Base-by-base conservation (phyloP, 2,329 filamentous ascomycete genomes). In the Aureobasidium lini region DNA sequence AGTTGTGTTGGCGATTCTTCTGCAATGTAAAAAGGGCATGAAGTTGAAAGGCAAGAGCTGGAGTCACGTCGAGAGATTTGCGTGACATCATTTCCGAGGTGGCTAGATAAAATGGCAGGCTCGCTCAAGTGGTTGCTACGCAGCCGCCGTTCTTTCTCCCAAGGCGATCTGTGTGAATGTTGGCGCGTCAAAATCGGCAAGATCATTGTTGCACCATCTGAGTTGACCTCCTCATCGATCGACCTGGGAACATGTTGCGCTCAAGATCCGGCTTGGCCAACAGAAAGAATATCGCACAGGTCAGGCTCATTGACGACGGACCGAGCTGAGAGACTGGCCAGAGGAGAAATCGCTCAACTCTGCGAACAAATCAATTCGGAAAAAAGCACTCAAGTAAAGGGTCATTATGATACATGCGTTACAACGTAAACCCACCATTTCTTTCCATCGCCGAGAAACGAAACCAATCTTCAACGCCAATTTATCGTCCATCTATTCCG, bases 331-430 rank as follows among this genome's bases (percentile, higher is more conserved):
- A 36, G 34, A 36, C 13, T 36, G 8, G 34, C 13, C 8, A 8
- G 34, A 36, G 13, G 13, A 36, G 34, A 36, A 36, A 8, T 36
- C 8, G 16, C 32, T 37, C 10, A 28, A 15, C n/a, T 13, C n/a
- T 31, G 32, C 11, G 16, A 37, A 50, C 13, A n/a, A 40, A 39
- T 15, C 3, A 32, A 34, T 23, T 23, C 23, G 34, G 23, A 40
- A 39, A 52, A 29, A 40, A 36, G 48, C 29, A 52, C 48, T 52
- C 48, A 13, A 39, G 48, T 52, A 40, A 34, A 50, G 13, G 39
- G 50, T 54, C 50, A 43, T 43, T 54, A 54, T 43, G 23, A 43
- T 54, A 54, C 50, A 54, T 54, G 39, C 50, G 50, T 54, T 43
- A 43, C 50, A 34, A 43, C 50, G 50, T 54, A 15, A 53, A 43